phyloP scores from a whole-genome alignment of 2,329 filamentous ascomycete genomes.

The Thermothelomyces thermophilus region DNA sequence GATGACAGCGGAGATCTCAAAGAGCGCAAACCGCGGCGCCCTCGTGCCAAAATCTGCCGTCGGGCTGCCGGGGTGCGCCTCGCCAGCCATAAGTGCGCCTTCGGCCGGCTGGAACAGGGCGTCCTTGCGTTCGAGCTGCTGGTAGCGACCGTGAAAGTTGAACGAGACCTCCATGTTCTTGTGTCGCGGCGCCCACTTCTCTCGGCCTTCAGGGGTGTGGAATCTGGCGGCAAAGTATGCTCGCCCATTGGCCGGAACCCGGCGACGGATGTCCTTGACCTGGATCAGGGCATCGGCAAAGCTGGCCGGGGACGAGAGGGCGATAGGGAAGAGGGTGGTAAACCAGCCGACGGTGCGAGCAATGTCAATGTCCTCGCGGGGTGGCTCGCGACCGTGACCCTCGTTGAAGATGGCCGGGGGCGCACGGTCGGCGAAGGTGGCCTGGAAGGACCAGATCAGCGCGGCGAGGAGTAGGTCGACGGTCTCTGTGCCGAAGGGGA shows the following conservation, averaged over 20 bases:
- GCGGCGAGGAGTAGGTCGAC: constrained; percentile 35
- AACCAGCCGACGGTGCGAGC: constrained; percentile 41
- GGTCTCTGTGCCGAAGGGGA: constrained; percentile 30
- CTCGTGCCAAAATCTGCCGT: constrained; percentile 20
- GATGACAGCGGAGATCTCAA: constrained; percentile 46
- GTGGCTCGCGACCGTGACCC: constrained; percentile 37
- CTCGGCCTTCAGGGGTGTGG: constrained; percentile 26
- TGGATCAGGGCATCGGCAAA: constrained; percentile 20
- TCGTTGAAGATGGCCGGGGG: constrained; percentile 35
- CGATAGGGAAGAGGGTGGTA: constrained; percentile 35
- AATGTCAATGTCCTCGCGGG: constrained; percentile 28
- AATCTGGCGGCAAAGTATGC: constrained; percentile 34
- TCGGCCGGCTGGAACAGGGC: constrained; percentile 26
- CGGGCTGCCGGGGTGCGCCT: constrained; percentile 16
- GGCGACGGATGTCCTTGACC: constrained; percentile 32
- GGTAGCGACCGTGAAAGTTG: constrained; percentile 42
- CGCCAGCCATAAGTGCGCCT: constrained; percentile 19
- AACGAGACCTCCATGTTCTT: constrained; percentile 41
- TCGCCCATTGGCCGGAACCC: constrained; percentile 31
- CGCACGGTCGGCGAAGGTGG: constrained; percentile 31
- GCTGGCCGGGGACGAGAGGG: constrained; percentile 5
- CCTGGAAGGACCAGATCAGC: constrained; percentile 30
- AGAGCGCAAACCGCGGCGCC: constrained; percentile 32
- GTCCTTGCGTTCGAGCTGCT: constrained; percentile 37
- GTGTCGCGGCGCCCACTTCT: constrained; percentile 26